Conservation (phyloP, 768 basidiomycete genomes). For the Boletus pseudopeckii region DNA sequence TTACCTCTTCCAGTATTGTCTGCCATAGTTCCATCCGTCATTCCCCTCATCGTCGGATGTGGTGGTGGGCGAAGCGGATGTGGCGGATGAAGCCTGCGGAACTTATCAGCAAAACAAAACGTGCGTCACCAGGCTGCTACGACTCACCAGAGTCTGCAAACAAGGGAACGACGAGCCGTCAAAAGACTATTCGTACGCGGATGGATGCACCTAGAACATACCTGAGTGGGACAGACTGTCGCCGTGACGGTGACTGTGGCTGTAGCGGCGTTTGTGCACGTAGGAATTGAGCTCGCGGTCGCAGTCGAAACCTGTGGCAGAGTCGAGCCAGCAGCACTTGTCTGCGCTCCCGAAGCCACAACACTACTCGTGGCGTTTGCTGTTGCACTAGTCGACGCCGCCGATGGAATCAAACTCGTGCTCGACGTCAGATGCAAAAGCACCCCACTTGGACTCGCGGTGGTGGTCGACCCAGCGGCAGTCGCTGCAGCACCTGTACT, state of each 20-base stretch:
- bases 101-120: background rate
- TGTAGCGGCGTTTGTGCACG: background rate
- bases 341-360: background rate
- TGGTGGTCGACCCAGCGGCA: background rate
- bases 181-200: background rate
- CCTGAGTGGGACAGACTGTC: conserved; percentile 11
- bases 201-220: background rate
- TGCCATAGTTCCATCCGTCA: background rate
- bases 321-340: background rate
- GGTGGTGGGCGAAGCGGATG: background rate
- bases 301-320: background rate
- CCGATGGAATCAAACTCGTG: background rate
- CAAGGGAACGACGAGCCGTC: background rate
- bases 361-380: background rate
- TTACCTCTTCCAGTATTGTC: conserved; percentile 4
- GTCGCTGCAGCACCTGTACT: background rate
- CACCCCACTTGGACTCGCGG: background rate
- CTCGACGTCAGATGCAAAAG: background rate
- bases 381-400: background rate
- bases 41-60: background rate
- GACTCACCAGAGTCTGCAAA: background rate
- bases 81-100: background rate
- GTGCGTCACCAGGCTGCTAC: background rate
- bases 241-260: conserved; percentile 21
- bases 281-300: conserved; percentile 1